Base-by-base conservation (phyloP, 306 rosid genomes). In the Citrullus colocynthis region DNA sequence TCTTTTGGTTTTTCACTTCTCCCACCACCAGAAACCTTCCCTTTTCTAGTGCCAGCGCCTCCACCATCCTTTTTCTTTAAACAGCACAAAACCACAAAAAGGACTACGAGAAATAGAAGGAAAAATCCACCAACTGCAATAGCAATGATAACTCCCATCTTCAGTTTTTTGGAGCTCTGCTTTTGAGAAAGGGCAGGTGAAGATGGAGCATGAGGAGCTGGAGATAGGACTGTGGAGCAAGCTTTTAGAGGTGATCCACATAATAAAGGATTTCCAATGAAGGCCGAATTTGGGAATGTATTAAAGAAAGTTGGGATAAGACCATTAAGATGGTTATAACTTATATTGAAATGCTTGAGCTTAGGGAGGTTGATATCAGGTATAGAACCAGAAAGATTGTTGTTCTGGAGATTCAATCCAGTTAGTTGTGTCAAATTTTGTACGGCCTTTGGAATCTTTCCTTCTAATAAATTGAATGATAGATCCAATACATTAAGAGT, bases 261-360 rank as follows among this genome's bases (percentile, higher is more conserved):
- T 67, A 93, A 83, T 78, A 44, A 85, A 42, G 88, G 75, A 81
- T 94, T 92, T 79, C 98, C 98, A 75, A 81, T 83, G 82, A 91
- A 94, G 30, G 97, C 86, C 17, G 97, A 89, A 77, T 81, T 85
- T 18, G 97, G 86, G 77, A 86, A 94, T 39, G 34, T 78, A 72
- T 77, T 80, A 63, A 94, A 94, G 56, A 89, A 78, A 34, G 75
- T 52, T 6, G 98, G 98, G 52, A 94, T 84, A 56, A 96, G 89
- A 51, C 98, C 98, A 85, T 87, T 92, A 73, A 94, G 88, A 55
- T 89, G 85, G 84, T 94, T 94, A 86, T 85, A 89, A 86, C 98
- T 92, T 82, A 94, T 79, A 83, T 94, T 88, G 84, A 94, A 86
- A 71, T 67, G 85, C 86, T 82, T 85, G 75, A 90, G 94, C 51